Conservation (phyloP, 495 filamentous ascomycete genomes). For the Penicillium herquei region DNA sequence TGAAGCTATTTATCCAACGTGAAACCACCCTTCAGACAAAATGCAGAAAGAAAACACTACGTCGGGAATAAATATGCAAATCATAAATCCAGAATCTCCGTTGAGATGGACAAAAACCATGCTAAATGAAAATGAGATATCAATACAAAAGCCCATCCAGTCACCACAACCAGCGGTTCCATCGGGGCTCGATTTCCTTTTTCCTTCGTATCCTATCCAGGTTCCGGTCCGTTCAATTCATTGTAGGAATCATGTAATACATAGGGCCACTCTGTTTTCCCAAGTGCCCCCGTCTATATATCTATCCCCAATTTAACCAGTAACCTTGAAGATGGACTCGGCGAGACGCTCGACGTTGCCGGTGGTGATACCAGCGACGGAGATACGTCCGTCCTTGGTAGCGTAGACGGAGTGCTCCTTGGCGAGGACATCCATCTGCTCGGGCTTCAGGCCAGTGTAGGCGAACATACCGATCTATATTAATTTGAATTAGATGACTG, state of each 20-base stretch:
- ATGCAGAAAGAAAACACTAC: not conserved
- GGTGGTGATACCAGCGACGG: constrained; percentile 91
- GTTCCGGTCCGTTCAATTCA: not conserved
- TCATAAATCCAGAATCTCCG: constrained; percentile 24
- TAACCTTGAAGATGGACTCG: constrained; percentile 93
- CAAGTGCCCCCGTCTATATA: not conserved
- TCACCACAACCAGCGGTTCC: not conserved
- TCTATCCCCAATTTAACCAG: constrained; percentile 44
- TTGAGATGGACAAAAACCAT: constrained; percentile 29
- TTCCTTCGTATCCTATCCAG: constrained; percentile 8
- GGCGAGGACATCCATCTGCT: constrained; percentile 89
- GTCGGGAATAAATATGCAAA: not conserved
- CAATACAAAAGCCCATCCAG: constrained; percentile 29
- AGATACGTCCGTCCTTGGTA: constrained; percentile 96
- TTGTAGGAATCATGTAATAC: constrained; percentile 2
- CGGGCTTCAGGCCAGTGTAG: constrained; percentile 88
- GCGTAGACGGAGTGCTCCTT: constrained; percentile 99
- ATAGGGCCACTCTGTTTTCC: not conserved
- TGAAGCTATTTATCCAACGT: too few species aligned
- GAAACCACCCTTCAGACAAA: not conserved
- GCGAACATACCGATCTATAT: constrained; percentile 92
- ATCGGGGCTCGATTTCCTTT: constrained; percentile 11
- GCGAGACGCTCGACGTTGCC: constrained; percentile 92
- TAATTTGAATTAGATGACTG: not conserved
- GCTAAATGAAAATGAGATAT: constrained; percentile 34